Evolutionary conservation across 305 asterid species (phyloP).

Genomic region (Fraxinus velutina): DNA sequence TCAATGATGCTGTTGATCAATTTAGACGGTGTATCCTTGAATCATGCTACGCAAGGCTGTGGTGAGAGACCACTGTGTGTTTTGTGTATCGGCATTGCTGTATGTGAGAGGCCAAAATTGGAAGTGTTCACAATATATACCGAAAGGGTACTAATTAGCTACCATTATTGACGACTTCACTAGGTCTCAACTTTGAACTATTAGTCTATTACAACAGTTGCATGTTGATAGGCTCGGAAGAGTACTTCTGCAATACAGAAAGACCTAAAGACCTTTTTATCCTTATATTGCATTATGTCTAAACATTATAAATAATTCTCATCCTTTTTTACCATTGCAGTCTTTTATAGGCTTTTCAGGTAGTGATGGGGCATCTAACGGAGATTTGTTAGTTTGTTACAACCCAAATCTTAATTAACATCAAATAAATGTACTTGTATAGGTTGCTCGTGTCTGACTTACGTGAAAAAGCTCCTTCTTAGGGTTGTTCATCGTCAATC

Average conservation of each 20-base stretch:
- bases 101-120: not conserved
- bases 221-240: not conserved
- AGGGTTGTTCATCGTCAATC: not conserved
- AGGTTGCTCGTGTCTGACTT: not conserved
- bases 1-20: not conserved
- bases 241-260: not conserved
- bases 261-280: not conserved
- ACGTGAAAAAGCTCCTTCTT: not conserved
- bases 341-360: not conserved
- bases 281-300: not conserved
- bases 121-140: not conserved
- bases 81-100: not conserved
- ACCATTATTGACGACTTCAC: not conserved
- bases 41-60: not conserved
- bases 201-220: not conserved
- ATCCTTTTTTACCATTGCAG: not conserved
- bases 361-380: not conserved
- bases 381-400: not conserved
- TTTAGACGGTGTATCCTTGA: not conserved
- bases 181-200: not conserved
- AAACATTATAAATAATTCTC: not conserved
- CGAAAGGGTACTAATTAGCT: not conserved
- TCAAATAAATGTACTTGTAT: not conserved
- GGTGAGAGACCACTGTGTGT: not conserved
- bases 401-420: not conserved